Evolutionary conservation across 2,329 filamentous ascomycete genomes (phyloP), one percentile per base, ranked within the genome.

Genomic region (Leptographium procerum): DNA sequence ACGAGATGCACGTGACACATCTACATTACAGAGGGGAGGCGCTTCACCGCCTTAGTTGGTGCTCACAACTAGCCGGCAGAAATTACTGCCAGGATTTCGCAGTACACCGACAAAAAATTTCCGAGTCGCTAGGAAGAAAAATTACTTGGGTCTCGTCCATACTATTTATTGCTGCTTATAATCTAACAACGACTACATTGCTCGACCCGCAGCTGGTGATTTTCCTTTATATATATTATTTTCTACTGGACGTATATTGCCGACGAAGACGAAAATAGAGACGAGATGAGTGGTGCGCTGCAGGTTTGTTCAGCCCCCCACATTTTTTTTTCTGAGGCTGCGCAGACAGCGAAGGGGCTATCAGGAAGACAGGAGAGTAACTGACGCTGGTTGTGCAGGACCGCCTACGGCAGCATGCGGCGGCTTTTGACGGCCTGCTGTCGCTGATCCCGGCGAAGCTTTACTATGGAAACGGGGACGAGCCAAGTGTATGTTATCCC

Each of bases 361-460:
- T 16, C n/a, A n/a, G n/a, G n/a, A n/a, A n/a, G 14, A 33, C 33
- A n/a, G 47, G 43, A 28, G 11, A 29, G 22, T 10, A 11, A 16
- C 45, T 47, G 34, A 29, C 24, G 33, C 28, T 33, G 13, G 48
- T 2, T 28, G 22, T 57, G 4, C 36, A 83, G 80, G 78, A 82
- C 67, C 80, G 79, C 64, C 72, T 83, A 65, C 78, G 78, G 69
- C 75, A 75, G 63, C 77, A 82, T 64, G 74, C 88, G 63, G 82
- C 89, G 73, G 87, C 89, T 64, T 95, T 96, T 68, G 87, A 95
- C 73, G 89, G 89, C 52, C 77, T 96, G 56, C 77, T 96, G 70
- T 92, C 89, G 59, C 77, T 96, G 63, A 95, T 95, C 60, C 90
- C 91, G 47, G 89, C 90, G 61, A 91, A 94, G 73, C 84, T 90